Evolutionary conservation across 805 yeast genomes (phyloP), one percentile per base, ranked within the genome.

Genomic region (Starmerella bombicola): DNA sequence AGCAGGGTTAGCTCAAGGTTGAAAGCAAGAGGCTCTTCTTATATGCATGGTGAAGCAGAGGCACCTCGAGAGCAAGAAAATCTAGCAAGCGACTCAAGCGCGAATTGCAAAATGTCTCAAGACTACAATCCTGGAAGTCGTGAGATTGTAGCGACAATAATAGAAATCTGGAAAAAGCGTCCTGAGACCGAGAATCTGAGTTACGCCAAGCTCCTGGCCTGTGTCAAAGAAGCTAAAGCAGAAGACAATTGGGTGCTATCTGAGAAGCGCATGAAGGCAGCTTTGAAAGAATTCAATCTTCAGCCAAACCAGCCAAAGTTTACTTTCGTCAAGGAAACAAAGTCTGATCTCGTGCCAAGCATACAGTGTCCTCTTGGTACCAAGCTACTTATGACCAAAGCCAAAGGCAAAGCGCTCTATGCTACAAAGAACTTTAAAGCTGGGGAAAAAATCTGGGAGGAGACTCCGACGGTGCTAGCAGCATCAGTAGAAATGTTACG

Each of bases 401-500:
- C 66, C 40, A 60, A 73, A 46, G 84, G 84, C 7, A 76, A 76
- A 53, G 78, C 78, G 1, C 56, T 82, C 8, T 73, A 66, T 49
- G 74, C 84, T 1, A 65, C 65, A 30, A 58, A 57, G 30, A 51
- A 57, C 15, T 65, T 78, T 42, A 47, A 59, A 9, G 65, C 66
- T 25, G 82, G 76, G 12, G 73, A 65, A 3, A 51, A 68, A 40
- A 55, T 82, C 3, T 78, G 84, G 75, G 65, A 68, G 31, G 93
- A 81, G 53, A 50, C 57, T 10, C 73, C 84, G 5, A 65, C 82
- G 42, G 63, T 71, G 31, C 69, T 72, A 29, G 62, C 80, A 1
- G 82, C 88, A 2, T 82, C 80, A 3, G 63, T 81, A 46, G 83
- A 79, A 13, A 74, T 76, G 50, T 60, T 75, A 34, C 67, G 71